A percentile compares a stretch with the other conserved stretches of the same genome.
These are phyloP conservation scores for Pleurotus salmoneostramineus DNA, from an alignment of 768 basidiomycete species.

Conservation along the genomic window DNA sequence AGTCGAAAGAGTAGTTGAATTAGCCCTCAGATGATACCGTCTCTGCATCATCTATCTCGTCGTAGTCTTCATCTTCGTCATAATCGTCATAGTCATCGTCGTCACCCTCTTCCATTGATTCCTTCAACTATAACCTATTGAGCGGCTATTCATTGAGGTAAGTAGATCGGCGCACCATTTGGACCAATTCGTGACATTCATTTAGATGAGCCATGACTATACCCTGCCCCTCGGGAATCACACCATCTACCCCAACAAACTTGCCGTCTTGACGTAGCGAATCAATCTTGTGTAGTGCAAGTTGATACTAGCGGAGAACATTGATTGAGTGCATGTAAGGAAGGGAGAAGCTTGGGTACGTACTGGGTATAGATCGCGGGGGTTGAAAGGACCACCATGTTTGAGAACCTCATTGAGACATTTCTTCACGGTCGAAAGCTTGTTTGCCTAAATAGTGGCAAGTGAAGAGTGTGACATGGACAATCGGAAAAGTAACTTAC, in stretches of 20 bases:
- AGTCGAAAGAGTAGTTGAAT: neutral
- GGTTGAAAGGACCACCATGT: constrained; percentile 89
- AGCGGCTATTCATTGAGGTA: neutral
- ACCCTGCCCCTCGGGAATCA: constrained; percentile 93
- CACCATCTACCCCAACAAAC: constrained; percentile 84
- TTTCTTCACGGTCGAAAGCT: constrained; percentile 94
- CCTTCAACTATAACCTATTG: constrained; percentile 54
- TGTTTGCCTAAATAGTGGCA: constrained; percentile 69
- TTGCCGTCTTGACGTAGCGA: constrained; percentile 90
- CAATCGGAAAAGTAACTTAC: constrained; percentile 32
- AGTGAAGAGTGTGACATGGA: neutral
- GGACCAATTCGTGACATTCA: constrained; percentile 93
- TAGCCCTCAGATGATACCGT: neutral
- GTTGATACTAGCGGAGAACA: constrained; percentile 65
- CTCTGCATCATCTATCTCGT: constrained; percentile 37
- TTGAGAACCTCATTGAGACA: constrained; percentile 95
- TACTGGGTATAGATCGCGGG: constrained; percentile 92
- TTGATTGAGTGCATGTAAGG: constrained; percentile 2
- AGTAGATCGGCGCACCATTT: constrained; percentile 59
- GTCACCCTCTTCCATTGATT: constrained; percentile 76
- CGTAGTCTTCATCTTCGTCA: constrained; percentile 48
- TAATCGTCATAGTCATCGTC: constrained; percentile 50
- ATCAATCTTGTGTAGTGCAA: constrained; percentile 94
- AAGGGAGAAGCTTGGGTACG: constrained; percentile 22
- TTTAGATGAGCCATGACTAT: constrained; percentile 94